A percentile compares a stretch with the other conserved stretches of the same genome.
These are phyloP conservation scores for Xylaria arbuscula DNA, from an alignment of 2,329 filamentous ascomycete genomes.

Conservation along the genomic window DNA sequence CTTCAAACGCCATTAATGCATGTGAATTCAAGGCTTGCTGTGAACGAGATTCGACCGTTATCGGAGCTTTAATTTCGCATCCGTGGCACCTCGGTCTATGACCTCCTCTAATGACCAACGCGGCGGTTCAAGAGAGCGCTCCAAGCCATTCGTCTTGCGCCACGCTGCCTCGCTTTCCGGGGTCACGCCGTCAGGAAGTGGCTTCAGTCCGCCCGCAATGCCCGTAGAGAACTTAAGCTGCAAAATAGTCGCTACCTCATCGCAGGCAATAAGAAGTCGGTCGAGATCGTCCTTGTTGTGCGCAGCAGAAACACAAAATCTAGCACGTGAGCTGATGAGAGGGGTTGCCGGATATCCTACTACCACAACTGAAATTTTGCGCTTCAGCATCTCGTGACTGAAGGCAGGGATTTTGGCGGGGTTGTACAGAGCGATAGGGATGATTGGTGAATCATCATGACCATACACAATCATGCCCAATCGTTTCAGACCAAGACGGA, in stretches of 20 bases:
- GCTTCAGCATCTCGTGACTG: constrained; percentile 97
- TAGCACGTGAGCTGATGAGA: constrained; percentile 90
- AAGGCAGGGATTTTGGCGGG: constrained; percentile 99
- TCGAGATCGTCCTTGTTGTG: constrained; percentile 99
- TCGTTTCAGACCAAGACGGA: constrained; percentile 96
- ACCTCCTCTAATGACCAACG: constrained; percentile 89
- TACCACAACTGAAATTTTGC: constrained; percentile 97
- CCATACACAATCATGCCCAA: constrained; percentile 97
- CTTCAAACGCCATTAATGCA: constrained; percentile 47
- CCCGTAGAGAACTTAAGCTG: constrained; percentile 98
- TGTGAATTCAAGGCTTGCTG: constrained; percentile 37
- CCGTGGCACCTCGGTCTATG: constrained; percentile 76
- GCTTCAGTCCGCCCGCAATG: constrained; percentile 86
- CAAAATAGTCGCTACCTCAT: constrained; percentile 90
- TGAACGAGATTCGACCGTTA: constrained; percentile 53
- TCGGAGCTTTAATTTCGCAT: constrained; percentile 77
- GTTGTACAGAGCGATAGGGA: constrained; percentile 94
- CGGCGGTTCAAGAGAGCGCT: constrained; percentile 76
- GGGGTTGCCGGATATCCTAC: constrained; percentile 98
- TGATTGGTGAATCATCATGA: constrained; percentile 97
- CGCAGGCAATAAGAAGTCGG: constrained; percentile 85
- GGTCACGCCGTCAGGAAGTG: constrained; percentile 76
- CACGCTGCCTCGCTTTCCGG: constrained; percentile 74
- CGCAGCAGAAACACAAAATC: constrained; percentile 94
- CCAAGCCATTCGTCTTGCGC: constrained; percentile 35